Evolutionary conservation across 768 basidiomycete genomes (phyloP).

Genomic region (Amanita pallidorosea): DNA sequence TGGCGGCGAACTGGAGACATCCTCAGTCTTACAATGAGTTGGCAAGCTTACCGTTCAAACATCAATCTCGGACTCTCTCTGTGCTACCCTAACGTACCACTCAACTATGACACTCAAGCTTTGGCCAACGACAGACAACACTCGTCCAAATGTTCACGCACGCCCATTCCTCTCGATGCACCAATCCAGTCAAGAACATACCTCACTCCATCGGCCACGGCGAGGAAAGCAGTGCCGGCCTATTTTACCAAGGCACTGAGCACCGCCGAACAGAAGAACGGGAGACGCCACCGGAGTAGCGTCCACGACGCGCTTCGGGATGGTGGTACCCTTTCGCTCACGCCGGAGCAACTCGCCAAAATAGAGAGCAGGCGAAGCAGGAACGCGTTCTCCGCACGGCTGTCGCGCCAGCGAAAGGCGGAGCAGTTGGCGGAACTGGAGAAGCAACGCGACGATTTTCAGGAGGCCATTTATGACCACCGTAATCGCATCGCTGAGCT

Average conservation of each 20-base stretch:
- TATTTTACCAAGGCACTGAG: constrained; percentile 32
- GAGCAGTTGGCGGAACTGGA: constrained; percentile 61
- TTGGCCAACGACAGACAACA: not conserved
- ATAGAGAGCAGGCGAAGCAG: constrained; percentile 72
- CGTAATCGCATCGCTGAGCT: not conserved
- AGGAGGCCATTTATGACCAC: not conserved
- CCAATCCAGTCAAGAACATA: constrained; percentile 78
- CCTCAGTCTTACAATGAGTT: no score
- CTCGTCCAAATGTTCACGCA: not conserved
- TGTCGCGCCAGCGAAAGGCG: constrained; percentile 66
- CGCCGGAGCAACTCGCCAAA: constrained; percentile 46
- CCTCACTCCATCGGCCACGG: constrained; percentile 59
- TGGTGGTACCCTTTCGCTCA: constrained; percentile 21
- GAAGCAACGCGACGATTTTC: constrained; percentile 5
- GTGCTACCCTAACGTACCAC: not conserved
- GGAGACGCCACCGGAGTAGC: constrained; percentile 33
- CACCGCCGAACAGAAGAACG: not conserved
- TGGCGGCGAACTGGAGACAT: no score
- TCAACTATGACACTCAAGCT: not conserved
- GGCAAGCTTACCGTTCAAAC: not conserved
- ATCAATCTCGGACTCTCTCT: not conserved
- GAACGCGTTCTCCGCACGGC: constrained; percentile 81
- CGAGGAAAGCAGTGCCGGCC: constrained; percentile 68
- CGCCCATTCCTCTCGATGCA: constrained; percentile 53
- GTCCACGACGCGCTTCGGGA: constrained; percentile 43